Percentiles rank a stretch among this genome's conserved stretches.
phyloP scores from a whole-genome alignment of 177 flowering plant species.

The Vitis hybrid region DNA sequence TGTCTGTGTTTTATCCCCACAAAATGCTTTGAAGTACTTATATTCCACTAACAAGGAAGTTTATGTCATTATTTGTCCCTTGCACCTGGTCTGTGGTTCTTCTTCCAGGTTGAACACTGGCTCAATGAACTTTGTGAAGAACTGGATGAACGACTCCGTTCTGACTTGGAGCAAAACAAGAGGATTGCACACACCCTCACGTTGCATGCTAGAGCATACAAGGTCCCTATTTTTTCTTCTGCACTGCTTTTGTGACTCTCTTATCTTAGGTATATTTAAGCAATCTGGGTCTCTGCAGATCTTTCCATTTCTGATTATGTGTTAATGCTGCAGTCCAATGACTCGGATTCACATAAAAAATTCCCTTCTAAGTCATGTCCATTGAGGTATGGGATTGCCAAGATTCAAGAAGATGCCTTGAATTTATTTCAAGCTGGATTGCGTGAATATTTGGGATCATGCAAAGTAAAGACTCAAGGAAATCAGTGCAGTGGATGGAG shows the following conservation, averaged over 20 bases:
- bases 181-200: conserved; percentile 85
- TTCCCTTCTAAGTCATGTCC: conserved; percentile 95
- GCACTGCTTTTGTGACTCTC: background rate
- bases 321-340: conserved; percentile 48
- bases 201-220: conserved; percentile 76
- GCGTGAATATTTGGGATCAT: conserved; percentile 68
- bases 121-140: conserved; percentile 89
- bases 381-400: conserved; percentile 75
- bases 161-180: conserved; percentile 77
- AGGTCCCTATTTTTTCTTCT: conserved; percentile 34
- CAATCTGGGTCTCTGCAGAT: conserved; percentile 1
- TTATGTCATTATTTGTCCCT: background rate
- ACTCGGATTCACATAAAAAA: conserved; percentile 64
- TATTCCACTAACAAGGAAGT: conserved; percentile 3
- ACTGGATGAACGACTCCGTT: conserved; percentile 74
- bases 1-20: background rate
- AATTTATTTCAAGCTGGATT: conserved; percentile 74
- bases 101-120: conserved; percentile 78
- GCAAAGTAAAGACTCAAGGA: conserved; percentile 35
- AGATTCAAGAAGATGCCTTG: conserved; percentile 85
- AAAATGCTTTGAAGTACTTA: background rate
- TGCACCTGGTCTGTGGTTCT: conserved; percentile 3
- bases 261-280: background rate
- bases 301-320: conserved; percentile 8
- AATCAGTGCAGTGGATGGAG: conserved; percentile 55